These are phyloP conservation scores for Lizanozyma gosingica DNA, from an alignment of 1,139 yeast species.

Conservation along the genomic window DNA sequence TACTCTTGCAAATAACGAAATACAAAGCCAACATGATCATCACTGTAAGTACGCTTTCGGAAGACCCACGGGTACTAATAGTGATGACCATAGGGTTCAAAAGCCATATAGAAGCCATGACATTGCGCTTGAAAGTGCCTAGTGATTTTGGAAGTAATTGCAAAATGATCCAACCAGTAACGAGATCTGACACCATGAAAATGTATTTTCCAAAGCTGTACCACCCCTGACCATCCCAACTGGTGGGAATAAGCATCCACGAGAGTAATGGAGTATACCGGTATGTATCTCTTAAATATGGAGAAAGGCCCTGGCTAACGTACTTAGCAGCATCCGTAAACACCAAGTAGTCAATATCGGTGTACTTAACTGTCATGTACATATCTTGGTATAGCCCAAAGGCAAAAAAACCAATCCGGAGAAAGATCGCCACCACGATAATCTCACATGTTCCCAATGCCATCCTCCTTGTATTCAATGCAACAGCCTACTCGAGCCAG, in stretches of 20 bases:
- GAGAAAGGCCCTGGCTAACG: slow-evolving; percentile 57
- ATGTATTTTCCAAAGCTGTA: slow-evolving; percentile 71
- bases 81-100: slow-evolving; percentile 93
- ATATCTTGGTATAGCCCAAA: slow-evolving; percentile 87
- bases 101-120: slow-evolving; percentile 63
- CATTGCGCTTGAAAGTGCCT: slow-evolving; percentile 10
- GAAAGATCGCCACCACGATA: slow-evolving; percentile 20
- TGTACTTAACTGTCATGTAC: slow-evolving; percentile 70
- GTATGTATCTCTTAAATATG: slow-evolving; percentile 80
- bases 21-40: slow-evolving; percentile 58
- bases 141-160: slow-evolving; percentile 22
- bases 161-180: slow-evolving; percentile 67
- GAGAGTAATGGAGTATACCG: slow-evolving; percentile 87
- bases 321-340: slow-evolving; percentile 85
- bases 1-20: slow-evolving; percentile 20
- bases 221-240: slow-evolving; percentile 33
- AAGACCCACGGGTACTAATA: slow-evolving; percentile 87
- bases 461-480: too few species aligned
- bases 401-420: slow-evolving; percentile 58
- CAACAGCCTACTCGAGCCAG: too few species aligned
- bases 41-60: slow-evolving; percentile 83
- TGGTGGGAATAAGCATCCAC: slow-evolving; percentile 70
- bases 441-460: not conserved
- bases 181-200: slow-evolving; percentile 67
- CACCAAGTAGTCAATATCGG: slow-evolving; percentile 90